Base-by-base conservation (phyloP, 2,329 filamentous ascomycete genomes). In the Ilyonectria robusta region DNA sequence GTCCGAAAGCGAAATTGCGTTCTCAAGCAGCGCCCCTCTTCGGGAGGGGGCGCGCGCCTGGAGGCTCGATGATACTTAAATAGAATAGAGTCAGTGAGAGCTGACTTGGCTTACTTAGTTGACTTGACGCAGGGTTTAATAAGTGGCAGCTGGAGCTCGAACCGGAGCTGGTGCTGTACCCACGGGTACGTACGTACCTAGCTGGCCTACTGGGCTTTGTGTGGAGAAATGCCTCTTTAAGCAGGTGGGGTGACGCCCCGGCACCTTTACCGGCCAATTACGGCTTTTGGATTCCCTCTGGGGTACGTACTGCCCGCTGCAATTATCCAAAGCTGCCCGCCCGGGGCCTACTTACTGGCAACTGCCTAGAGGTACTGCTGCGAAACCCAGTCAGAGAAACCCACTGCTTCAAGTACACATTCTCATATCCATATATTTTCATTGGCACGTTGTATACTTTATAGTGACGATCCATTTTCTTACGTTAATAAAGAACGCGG, bases 221-320 rank as follows among this genome's bases (percentile, higher is more conserved):
- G 50, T 54, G 50, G 50, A 48, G 50, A 62, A 29, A 55, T 62
- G 40, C 40, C 59, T 53, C 17, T 62, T 62, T 62, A 33, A 42
- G 59, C 13, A 62, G 44, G 59, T 62, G 59, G 59, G 59, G 59
- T 29, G 4, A 10, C 29, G 42, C 31, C 31, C 33, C 50, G 59
- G 40, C 21, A 31, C 50, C 59, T 51, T 26, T 19, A 26, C 40
- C 9, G 59, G 31, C 59, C 59, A 62, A 62, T 62, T 21, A 53
- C 17, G 29, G 19, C 5, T n/a, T n/a, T 40, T 35, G 40, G 59
- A 37, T 55, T 55, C 33, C 50, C 29, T 13, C 4, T 5, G 26
- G 26, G 26, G 26, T 26, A 26, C 26, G 26, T 26, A 26, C 26
- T 26, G 26, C 26, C 26, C 26, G 26, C 26, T 26, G 26, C 26